Percentiles rank a stretch among this genome's conserved stretches.
These are phyloP conservation scores for Cladosporium sphaerospermum DNA, from an alignment of 2,329 filamentous ascomycete species.

Conservation along the genomic window DNA sequence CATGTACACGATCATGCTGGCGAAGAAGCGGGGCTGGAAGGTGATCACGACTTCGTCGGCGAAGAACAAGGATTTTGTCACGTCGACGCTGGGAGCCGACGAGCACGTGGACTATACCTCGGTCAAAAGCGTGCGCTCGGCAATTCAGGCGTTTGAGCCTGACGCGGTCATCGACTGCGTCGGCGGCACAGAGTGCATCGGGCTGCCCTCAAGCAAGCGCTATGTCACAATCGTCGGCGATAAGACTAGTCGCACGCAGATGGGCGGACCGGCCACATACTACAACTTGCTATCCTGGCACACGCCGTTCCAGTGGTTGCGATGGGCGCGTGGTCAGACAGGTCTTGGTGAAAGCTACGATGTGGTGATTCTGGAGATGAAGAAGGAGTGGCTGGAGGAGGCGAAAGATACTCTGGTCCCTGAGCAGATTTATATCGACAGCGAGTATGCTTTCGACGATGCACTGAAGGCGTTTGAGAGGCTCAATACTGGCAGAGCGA, in stretches of 20 bases:
- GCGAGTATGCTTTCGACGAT: conserved; percentile 52
- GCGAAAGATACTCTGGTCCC: conserved; percentile 48
- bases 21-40: conserved; percentile 29
- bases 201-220: conserved; percentile 38
- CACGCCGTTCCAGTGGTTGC: conserved; percentile 23
- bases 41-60: conserved; percentile 49
- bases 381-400: conserved; percentile 44
- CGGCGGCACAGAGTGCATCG: conserved; percentile 35
- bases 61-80: conserved; percentile 52
- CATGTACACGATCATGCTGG: conserved; percentile 29
- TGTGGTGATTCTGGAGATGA: conserved; percentile 39
- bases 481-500: conserved; percentile 29
- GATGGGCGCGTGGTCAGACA: conserved; percentile 35
- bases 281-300: conserved; percentile 22
- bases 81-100: conserved; percentile 52
- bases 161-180: conserved; percentile 56
- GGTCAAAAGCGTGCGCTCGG: conserved; percentile 41
- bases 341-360: conserved; percentile 31
- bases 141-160: conserved; percentile 46
- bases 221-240: conserved; percentile 42
- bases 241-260: conserved; percentile 28
- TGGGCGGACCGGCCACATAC: conserved; percentile 30
- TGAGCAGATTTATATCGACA: conserved; percentile 51
- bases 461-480: conserved; percentile 34
- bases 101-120: conserved; percentile 57